Evolutionary conservation across 805 yeast genomes (phyloP).

Genomic region (Myxozyma neotropica): DNA sequence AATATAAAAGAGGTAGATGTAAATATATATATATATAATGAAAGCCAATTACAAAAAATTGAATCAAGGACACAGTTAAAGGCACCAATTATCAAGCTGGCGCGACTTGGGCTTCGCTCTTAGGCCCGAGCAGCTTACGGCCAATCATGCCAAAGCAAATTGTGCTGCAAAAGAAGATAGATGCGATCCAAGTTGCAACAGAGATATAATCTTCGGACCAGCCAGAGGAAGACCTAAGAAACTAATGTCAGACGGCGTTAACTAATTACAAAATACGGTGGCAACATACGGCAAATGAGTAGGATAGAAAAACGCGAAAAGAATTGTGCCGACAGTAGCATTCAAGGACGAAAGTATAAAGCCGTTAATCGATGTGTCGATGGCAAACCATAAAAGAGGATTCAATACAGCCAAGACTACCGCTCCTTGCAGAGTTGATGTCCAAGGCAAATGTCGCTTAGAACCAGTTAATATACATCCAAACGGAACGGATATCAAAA

Average conservation of each 20-base stretch:
- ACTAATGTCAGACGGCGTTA: constrained; percentile 13
- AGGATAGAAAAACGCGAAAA: constrained; percentile 37
- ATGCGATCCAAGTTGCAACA: constrained; percentile 40
- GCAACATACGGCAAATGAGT: constrained; percentile 32
- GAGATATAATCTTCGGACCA: constrained; percentile 37
- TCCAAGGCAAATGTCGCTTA: constrained; percentile 44
- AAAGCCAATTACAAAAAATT: not conserved
- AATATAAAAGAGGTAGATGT: not conserved
- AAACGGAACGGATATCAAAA: not conserved
- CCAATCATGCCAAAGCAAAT: constrained; percentile 47
- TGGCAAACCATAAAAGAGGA: constrained; percentile 47
- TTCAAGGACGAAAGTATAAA: constrained; percentile 41
- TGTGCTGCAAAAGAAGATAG: constrained; percentile 42
- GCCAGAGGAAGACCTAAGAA: constrained; percentile 8
- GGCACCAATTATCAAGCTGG: too few species aligned
- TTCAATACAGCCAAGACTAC: constrained; percentile 44
- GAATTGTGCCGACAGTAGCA: constrained; percentile 41
- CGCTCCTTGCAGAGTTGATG: constrained; percentile 44
- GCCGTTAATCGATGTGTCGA: constrained; percentile 46
- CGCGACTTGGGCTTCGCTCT: not conserved
- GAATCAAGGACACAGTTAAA: too few species aligned
- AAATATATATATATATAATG: not conserved
- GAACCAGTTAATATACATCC: not conserved
- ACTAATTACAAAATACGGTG: not conserved
- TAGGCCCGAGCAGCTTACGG: constrained; percentile 38